Conservation (phyloP, 1,139 yeast species). For the Hyphopichia fennica region DNA sequence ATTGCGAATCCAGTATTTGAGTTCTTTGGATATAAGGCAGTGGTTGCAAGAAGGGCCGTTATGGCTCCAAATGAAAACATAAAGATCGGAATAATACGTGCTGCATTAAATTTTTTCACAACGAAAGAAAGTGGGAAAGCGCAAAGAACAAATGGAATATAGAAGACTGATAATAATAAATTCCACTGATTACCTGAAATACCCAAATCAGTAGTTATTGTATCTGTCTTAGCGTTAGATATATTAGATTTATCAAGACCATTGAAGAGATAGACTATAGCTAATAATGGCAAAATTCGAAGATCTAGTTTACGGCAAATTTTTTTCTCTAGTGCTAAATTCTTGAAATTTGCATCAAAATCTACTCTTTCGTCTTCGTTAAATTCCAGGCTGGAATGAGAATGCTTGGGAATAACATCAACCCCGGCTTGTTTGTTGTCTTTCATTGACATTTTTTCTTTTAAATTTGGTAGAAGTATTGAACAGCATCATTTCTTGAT, state of each 20-base stretch:
- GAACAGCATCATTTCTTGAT: no score
- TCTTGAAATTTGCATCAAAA: constrained; percentile 7
- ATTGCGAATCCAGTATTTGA: constrained; percentile 18
- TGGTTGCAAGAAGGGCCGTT: constrained; percentile 10
- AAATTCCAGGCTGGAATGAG: constrained; percentile 13
- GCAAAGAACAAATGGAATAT: constrained; percentile 21
- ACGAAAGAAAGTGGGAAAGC: constrained; percentile 19
- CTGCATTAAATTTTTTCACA: constrained; percentile 20
- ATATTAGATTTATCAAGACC: constrained; percentile 27
- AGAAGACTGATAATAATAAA: constrained; percentile 23
- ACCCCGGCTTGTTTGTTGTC: constrained; percentile 1
- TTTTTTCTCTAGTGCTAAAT: constrained; percentile 20
- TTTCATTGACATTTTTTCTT: no score
- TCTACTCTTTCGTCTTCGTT: neutral
- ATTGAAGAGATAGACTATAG: constrained; percentile 27
- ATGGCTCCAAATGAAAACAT: constrained; percentile 21
- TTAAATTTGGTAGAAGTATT: no score
- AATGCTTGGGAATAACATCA: constrained; percentile 11
- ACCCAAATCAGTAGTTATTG: constrained; percentile 18
- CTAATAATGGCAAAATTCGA: constrained; percentile 29
- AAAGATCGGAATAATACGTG: constrained; percentile 19
- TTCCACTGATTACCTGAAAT: constrained; percentile 20
- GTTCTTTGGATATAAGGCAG: constrained; percentile 8
- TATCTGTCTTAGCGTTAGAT: constrained; percentile 22
- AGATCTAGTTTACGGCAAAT: constrained; percentile 34